Evolutionary conservation across 352 stramenopile genomes (phyloP).

Genomic region (Phytophthora aleatoria): DNA sequence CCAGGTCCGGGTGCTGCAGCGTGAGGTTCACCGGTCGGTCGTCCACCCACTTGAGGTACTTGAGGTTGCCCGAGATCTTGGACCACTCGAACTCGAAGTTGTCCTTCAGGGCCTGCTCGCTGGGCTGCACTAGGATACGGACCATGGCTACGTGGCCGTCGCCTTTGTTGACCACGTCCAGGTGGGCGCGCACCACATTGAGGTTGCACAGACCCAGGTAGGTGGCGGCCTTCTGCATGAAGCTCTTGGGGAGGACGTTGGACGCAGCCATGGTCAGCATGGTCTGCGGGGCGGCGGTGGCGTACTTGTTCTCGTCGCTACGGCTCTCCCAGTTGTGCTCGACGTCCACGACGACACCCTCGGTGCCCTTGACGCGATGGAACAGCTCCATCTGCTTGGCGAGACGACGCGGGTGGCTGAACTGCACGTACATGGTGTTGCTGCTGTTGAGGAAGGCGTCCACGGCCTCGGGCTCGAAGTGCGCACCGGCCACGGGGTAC

Average conservation of each 20-base stretch:
- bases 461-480: conserved; percentile 69
- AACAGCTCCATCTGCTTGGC: conserved; percentile 76
- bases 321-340: conserved; percentile 85
- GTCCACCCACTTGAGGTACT: conserved; percentile 89
- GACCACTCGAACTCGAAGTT: conserved; percentile 77
- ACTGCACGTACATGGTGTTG: conserved; percentile 87
- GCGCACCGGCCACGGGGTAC: conserved; percentile 55
- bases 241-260: conserved; percentile 85
- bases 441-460: conserved; percentile 66
- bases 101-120: conserved; percentile 48
- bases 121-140: conserved; percentile 80
- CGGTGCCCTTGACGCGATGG: conserved; percentile 63
- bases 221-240: conserved; percentile 81
- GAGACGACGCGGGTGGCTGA: conserved; percentile 79
- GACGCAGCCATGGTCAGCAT: conserved; percentile 86
- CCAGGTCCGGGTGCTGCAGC: conserved; percentile 89
- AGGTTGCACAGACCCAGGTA: conserved; percentile 94
- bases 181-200: conserved; percentile 94
- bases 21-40: conserved; percentile 77
- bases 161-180: conserved; percentile 92
- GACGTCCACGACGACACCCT: conserved; percentile 78
- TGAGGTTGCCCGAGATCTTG: conserved; percentile 88
- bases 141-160: conserved; percentile 77
- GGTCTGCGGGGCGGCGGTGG: conserved; percentile 52
- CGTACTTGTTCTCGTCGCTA: conserved; percentile 84